A percentile compares a stretch with the other conserved stretches of the same genome.
Evolutionary conservation across 2,329 filamentous ascomycete species (phyloP).

Genomic region (Eutypella sp.): DNA sequence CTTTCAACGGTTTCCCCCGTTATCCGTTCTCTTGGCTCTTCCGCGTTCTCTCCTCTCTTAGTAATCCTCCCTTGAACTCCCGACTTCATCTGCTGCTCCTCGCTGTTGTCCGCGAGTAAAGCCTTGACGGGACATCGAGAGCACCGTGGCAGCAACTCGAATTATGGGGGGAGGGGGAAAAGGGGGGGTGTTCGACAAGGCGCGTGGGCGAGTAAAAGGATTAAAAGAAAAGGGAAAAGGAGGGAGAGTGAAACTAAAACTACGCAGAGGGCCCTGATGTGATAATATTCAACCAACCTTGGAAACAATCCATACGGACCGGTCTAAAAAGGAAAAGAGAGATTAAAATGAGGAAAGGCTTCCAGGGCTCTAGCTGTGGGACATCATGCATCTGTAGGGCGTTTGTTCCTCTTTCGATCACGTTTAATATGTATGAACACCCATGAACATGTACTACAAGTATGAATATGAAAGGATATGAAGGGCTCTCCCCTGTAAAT

Average conservation of each 20-base stretch:
- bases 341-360: slow-evolving; percentile 1
- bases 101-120: slow-evolving; percentile 1
- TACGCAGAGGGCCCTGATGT: not conserved
- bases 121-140: not conserved
- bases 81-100: not conserved
- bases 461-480: not conserved
- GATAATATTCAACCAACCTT: not conserved
- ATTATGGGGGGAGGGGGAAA: too few relatives aligned
- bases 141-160: not conserved
- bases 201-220: not conserved
- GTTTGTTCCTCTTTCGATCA: slow-evolving; percentile 8
- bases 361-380: not conserved
- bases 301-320: not conserved
- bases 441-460: not conserved
- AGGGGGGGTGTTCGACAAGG: not conserved
- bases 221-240: not conserved
- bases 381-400: not conserved
- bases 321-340: not conserved
- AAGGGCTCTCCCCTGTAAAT: not conserved
- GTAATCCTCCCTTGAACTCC: not conserved
- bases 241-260: not conserved
- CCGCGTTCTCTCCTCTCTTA: not conserved
- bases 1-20: not conserved
- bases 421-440: not conserved
- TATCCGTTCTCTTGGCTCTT: not conserved